Evolutionary conservation across 2,329 filamentous ascomycete genomes (phyloP), one percentile per base, ranked within the genome.

Genomic region (Colletotrichum tabaci): DNA sequence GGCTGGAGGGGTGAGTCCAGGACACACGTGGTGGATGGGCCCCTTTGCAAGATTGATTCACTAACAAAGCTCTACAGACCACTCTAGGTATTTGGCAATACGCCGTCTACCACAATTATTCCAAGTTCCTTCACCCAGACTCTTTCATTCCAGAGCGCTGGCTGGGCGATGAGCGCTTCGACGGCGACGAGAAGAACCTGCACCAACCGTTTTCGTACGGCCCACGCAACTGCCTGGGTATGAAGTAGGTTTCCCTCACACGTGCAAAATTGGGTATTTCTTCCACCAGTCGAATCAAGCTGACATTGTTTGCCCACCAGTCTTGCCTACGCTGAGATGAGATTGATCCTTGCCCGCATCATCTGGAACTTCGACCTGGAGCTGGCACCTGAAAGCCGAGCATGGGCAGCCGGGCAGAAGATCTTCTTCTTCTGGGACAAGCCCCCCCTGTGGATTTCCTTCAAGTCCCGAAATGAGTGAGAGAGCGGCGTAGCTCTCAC

Each of bases 251-350:
- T 53, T 78, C 1, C 75, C 77, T 84, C 85, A n/a, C 8, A 4
- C 16, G 6, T 68, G 78, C 3, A 8, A n/a, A 6, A n/a, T 18
- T 8, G 18, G 5, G 13, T 8, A n/a, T 6, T 87, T 44, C 18
- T 35, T 15, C 15, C 15, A 72, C 64, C 75, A 68, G 10, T 13
- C 3, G 15, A 13, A 53, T 4, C 16, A 30, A 15, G 21, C 55
- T 60, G 16, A 61, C 18, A 8, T 18, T 52, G 3, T 46, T 26
- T 9, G 2, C 3, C 1, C 16, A 3, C 7, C 4, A 87, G 84
- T 69, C 78, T 88, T 57, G 86, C 86, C 3, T 86, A 86, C 56
- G 80, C 83, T n/a, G 86, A 88, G 75, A 86, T 88, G 82, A 80
- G 86, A 3, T 74, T 87, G 3, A 84, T 88, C 53, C 75, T 88